Conservation (phyloP, 257 asterid genomes). For the Misopates orontium region DNA sequence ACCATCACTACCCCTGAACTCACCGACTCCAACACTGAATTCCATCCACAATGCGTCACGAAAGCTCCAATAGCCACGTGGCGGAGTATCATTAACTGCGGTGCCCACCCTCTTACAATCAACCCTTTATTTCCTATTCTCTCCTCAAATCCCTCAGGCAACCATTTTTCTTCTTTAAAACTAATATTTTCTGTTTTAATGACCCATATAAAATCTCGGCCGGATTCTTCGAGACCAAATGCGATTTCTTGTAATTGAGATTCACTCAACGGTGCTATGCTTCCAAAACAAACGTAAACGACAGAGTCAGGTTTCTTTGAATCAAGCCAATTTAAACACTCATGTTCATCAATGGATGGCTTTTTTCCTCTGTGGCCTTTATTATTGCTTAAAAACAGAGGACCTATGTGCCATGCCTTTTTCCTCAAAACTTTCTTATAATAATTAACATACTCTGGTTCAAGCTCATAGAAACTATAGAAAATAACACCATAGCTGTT, state of each 20-base stretch:
- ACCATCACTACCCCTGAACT: too few species aligned
- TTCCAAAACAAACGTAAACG: constrained; percentile 8
- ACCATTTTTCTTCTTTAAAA: too few species aligned
- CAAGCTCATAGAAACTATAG: not conserved
- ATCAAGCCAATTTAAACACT: constrained; percentile 5
- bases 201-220: constrained; percentile 24
- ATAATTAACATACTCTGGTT: not conserved
- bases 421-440: not conserved
- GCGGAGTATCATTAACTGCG: too few species aligned
- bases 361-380: not conserved
- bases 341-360: not conserved
- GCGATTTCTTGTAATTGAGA: constrained; percentile 26
- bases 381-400: not conserved
- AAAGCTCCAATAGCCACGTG: too few species aligned
- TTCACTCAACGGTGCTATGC: not conserved
- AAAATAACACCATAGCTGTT: constrained; percentile 12
- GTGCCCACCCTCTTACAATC: too few species aligned
- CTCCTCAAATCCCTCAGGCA: too few species aligned
- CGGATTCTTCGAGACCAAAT: constrained; percentile 19
- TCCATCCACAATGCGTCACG: too few species aligned
- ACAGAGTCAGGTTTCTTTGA: not conserved
- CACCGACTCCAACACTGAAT: too few species aligned
- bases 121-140: too few species aligned
- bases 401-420: constrained; percentile 8
- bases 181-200: too few species aligned